Percentiles rank a stretch among this genome's conserved stretches.
Evolutionary conservation across 495 filamentous ascomycete genomes (phyloP).

Genomic region (Aspergillus mulundensis): DNA sequence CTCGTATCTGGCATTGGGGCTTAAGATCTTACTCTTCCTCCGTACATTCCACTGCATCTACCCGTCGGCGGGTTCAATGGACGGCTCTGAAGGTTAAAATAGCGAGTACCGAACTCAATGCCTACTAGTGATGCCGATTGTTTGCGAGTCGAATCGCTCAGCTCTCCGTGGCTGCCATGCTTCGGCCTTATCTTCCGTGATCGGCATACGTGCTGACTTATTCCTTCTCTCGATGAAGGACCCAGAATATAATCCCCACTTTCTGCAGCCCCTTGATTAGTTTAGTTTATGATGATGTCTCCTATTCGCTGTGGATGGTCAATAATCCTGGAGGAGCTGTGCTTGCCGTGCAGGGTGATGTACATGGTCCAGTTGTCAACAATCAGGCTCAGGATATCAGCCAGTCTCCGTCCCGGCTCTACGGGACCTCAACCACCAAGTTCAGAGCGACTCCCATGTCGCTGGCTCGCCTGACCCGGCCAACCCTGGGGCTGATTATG

Average conservation of each 20-base stretch:
- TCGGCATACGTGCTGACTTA: neutral
- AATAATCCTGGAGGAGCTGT: neutral
- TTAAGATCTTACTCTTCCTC: constrained; percentile 17
- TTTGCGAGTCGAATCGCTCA: constrained; percentile 21
- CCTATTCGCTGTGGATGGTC: neutral
- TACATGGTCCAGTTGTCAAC: constrained; percentile 19
- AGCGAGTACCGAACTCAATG: constrained; percentile 1
- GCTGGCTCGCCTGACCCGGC: constrained; percentile 5
- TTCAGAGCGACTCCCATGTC: neutral
- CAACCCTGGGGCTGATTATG: constrained; percentile 14
- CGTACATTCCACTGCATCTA: constrained; percentile 18
- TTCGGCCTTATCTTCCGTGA: constrained; percentile 19
- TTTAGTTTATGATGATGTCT: neutral
- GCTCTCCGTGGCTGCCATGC: constrained; percentile 30
- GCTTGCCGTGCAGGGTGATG: constrained; percentile 15
- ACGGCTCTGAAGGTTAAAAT: neutral
- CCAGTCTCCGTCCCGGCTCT: constrained; percentile 9
- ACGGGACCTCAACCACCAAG: constrained; percentile 8
- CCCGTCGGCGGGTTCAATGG: constrained; percentile 5
- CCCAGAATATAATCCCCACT: constrained; percentile 2
- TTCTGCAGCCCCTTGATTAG: neutral
- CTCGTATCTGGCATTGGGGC: neutral
- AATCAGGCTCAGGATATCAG: constrained; percentile 7
- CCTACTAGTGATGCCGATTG: constrained; percentile 15
- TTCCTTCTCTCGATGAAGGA: neutral